Conservation (phyloP, 2,329 filamentous ascomycete genomes). For the Rosellinia necatrix region DNA sequence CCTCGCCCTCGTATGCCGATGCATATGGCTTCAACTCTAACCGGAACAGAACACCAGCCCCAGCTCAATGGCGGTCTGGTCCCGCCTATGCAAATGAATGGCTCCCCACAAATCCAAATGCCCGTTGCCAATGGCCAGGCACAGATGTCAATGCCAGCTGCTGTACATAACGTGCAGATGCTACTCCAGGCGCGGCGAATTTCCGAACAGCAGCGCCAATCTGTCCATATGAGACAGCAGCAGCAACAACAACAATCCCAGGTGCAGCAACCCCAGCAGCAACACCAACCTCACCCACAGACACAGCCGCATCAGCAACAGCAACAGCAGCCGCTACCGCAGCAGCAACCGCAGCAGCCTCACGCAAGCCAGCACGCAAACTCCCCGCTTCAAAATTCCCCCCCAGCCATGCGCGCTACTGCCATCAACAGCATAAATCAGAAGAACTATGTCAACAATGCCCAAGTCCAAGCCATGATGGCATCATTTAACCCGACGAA, state of each 20-base stretch:
- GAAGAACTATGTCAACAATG: constrained; percentile 57
- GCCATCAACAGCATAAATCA: constrained; percentile 52
- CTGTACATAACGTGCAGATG: constrained; percentile 56
- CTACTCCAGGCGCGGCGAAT: constrained; percentile 69
- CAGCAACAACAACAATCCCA: constrained; percentile 39
- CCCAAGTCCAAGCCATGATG: constrained; percentile 59
- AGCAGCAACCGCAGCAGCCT: constrained; percentile 34
- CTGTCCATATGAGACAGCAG: constrained; percentile 50
- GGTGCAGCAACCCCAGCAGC: constrained; percentile 36
- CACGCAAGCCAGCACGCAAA: constrained; percentile 46
- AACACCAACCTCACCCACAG: constrained; percentile 27
- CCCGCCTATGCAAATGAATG: constrained; percentile 64
- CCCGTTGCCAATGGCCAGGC: constrained; percentile 63
- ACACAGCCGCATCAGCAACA: constrained; percentile 19
- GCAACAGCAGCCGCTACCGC: constrained; percentile 29
- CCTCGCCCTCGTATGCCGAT: constrained; percentile 57
- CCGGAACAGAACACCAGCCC: constrained; percentile 52
- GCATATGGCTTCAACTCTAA: constrained; percentile 52
- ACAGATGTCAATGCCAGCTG: constrained; percentile 60
- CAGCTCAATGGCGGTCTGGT: constrained; percentile 57
- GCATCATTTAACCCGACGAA: constrained; percentile 53
- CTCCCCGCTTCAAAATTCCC: constrained; percentile 44
- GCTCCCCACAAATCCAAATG: constrained; percentile 72
- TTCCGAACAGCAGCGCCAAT: constrained; percentile 65
- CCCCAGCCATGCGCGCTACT: constrained; percentile 51